A percentile compares a stretch with the other conserved stretches of the same genome.
Conservation (phyloP, 345 rosid species). For the Bretschneidera sinensis region DNA sequence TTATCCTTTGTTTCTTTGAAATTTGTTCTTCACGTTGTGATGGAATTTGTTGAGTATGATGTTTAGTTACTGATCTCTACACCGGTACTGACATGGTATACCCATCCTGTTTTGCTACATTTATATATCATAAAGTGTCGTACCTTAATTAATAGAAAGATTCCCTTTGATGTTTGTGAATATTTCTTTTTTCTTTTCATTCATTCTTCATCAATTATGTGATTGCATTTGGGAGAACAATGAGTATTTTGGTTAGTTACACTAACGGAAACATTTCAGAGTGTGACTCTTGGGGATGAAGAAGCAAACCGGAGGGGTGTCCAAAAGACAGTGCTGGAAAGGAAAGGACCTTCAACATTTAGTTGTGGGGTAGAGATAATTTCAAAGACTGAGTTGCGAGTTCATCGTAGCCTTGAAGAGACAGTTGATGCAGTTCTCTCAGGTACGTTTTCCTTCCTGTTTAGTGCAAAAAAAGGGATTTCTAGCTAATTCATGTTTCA, state of each 20-base stretch:
- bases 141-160: too few species aligned
- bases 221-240: too few species aligned
- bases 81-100: too few species aligned
- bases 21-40: too few species aligned
- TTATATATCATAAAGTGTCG: too few species aligned
- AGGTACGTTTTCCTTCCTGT: slow-evolving; percentile 34
- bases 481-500: not conserved
- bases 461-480: not conserved
- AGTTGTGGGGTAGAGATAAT: slow-evolving; percentile 73
- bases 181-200: too few species aligned
- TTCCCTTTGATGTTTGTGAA: too few species aligned
- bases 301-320: slow-evolving; percentile 84
- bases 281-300: slow-evolving; percentile 87
- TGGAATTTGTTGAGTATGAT: too few species aligned
- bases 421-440: slow-evolving; percentile 83
- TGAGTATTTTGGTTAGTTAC: not conserved
- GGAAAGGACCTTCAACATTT: slow-evolving; percentile 87
- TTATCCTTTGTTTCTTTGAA: too few species aligned
- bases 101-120: too few species aligned
- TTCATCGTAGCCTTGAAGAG: slow-evolving; percentile 85
- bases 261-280: slow-evolving; percentile 29
- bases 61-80: too few species aligned
- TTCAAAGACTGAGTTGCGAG: slow-evolving; percentile 76
- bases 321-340: slow-evolving; percentile 80
- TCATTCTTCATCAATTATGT: too few species aligned